These are phyloP conservation scores for Ganoderma meredithae DNA, from an alignment of 1,284 basidiomycete species.

Conservation along the genomic window DNA sequence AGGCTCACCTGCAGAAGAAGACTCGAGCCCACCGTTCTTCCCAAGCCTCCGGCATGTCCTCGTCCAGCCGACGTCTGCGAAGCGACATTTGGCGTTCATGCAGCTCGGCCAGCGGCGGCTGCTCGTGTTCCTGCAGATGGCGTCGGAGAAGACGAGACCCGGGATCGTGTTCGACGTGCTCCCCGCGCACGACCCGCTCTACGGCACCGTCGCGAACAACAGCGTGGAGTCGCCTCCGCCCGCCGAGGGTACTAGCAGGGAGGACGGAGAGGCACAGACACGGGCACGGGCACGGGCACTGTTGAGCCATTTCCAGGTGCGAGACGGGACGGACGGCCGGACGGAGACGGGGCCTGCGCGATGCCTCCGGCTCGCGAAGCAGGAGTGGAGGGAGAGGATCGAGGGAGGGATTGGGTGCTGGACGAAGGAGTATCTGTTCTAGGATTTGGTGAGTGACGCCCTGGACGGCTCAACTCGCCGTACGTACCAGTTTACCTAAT, in stretches of 20 bases:
- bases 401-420: conserved; percentile 19
- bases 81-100: background rate
- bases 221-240: background rate
- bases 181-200: background rate
- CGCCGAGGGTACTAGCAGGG: too few relatives aligned
- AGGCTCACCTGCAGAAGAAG: background rate
- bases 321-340: background rate
- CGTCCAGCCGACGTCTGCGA: conserved; percentile 11
- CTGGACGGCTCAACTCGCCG: too few relatives aligned
- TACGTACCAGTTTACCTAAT: too few relatives aligned
- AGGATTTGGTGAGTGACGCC: background rate
- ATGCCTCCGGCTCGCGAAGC: conserved; percentile 1
- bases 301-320: background rate
- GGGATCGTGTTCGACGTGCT: conserved; percentile 2
- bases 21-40: background rate
- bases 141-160: background rate
- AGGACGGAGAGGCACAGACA: too few relatives aligned
- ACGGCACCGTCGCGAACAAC: background rate
- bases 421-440: conserved; percentile 11
- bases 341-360: background rate
- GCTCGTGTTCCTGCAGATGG: background rate
- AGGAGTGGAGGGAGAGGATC: conserved; percentile 14
- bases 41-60: background rate
- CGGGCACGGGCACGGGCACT: background rate
- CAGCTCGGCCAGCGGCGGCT: conserved; percentile 5